Base-by-base conservation (phyloP, 1,284 basidiomycete species). In the Somion occarium region DNA sequence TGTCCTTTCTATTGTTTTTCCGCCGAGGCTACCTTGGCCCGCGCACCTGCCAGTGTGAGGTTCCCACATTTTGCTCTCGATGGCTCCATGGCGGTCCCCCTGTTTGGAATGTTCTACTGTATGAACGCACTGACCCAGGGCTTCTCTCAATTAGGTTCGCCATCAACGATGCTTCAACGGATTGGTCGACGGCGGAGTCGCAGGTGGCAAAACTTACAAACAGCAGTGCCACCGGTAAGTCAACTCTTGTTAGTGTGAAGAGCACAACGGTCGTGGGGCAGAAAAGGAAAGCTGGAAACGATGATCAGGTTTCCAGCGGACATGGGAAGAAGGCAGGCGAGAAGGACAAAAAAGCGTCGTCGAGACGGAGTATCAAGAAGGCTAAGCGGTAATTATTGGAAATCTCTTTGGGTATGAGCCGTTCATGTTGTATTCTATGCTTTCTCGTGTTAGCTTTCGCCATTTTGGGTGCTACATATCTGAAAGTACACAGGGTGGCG, bases 181-280 rank as follows among this genome's bases (percentile, higher is more conserved):
- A 94, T 65, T 94, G 91, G 84, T 74, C 74, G 37, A 66, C 69
- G 20, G 91, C 88, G 1, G 85, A 92, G 63, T 74, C 78, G 20
- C 88, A 92, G 64, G 82, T 93, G 4, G 64, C 75, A 24, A 70
- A 72, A 42, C 62, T 78, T 13, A 70, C 75, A 7, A 68, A 67
- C 26, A 73, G 67, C 52, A 69, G 49, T 51, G 66, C 30, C 22
- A 74, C 72, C 43, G 75, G 78, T 37, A 70, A 78, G 38, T 78
- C 79, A 23, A 88, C 85, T 1, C 80, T 93, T 4, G 79, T 96
- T 47, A 92, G 86, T 58, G 75, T 95, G 44, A 91, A 88, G 69
- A 73, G 74, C n/a, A 69, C 57, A 0, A 58, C 38, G 3, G 52
- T 58, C 5, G 64, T 67, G 0, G 76, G 75, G 3, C 72, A 79